Percentiles rank a stretch among this genome's conserved stretches.
Evolutionary conservation across 78 protist genomes (phyloP).

Genomic region (Cavenderia fasciculata): DNA sequence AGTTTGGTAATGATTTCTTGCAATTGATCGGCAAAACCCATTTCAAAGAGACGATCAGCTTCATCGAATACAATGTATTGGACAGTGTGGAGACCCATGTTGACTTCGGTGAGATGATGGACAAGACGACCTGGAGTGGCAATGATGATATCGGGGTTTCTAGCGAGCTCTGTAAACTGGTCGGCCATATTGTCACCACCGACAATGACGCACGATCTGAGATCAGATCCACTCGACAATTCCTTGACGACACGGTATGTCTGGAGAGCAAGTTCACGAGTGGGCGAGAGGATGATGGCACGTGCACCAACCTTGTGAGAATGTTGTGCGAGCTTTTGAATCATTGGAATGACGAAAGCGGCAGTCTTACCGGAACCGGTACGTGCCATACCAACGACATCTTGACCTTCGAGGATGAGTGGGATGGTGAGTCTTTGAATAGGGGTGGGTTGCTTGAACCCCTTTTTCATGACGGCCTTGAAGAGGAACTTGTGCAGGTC

Average conservation of each 20-base stretch:
- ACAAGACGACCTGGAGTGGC: conserved; percentile 99
- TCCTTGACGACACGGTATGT: conserved; percentile 87
- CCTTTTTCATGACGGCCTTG: conserved; percentile 84
- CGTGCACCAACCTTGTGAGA: conserved; percentile 90
- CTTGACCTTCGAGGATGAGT: conserved; percentile 87
- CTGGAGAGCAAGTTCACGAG: conserved; percentile 99
- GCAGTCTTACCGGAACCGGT: conserved; percentile 99
- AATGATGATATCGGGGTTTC: conserved; percentile 96
- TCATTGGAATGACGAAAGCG: conserved; percentile 97
- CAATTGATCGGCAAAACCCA: conserved; percentile 96
- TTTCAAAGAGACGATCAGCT: conserved; percentile 99
- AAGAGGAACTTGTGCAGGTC: conserved; percentile 66
- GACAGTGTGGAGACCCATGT: conserved; percentile 72
- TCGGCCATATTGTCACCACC: conserved; percentile 96
- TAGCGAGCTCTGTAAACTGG: conserved; percentile 91
- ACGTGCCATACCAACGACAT: conserved; percentile 99
- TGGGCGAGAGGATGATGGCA: conserved; percentile 96
- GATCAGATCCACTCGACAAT: conserved; percentile 78
- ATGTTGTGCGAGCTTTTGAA: conserved; percentile 86
- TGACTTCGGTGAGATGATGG: conserved; percentile 91
- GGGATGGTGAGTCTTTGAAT: conserved; percentile 97
- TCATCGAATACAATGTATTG: conserved; percentile 97
- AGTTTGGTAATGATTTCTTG: conserved; percentile 85
- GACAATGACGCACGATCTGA: conserved; percentile 88
- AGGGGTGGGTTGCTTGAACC: conserved; percentile 97